These are phyloP conservation scores for Lanzia echinophila DNA, from an alignment of 2,329 filamentous ascomycete genomes.

Conservation along the genomic window DNA sequence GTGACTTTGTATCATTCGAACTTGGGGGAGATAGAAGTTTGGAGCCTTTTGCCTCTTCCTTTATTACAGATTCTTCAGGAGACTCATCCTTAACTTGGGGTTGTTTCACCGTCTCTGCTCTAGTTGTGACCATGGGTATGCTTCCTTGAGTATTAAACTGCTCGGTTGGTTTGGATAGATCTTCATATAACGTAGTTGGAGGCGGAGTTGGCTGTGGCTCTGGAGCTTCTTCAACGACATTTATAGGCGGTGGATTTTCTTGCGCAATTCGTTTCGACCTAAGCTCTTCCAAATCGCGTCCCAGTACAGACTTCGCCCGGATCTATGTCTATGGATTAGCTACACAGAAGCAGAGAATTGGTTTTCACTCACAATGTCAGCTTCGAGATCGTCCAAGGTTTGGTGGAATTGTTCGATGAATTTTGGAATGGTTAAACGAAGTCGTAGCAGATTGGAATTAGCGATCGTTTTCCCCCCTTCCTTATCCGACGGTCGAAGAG, in stretches of 20 bases:
- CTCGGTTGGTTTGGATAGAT: conserved; percentile 11
- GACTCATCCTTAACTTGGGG: conserved; percentile 8
- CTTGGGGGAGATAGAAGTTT: conserved; percentile 20
- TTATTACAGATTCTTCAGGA: conserved; percentile 11
- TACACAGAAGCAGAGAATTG: neutral
- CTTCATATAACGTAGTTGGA: neutral
- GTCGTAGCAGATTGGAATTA: conserved; percentile 19
- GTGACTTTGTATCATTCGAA: conserved; percentile 11
- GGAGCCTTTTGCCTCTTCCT: conserved; percentile 2
- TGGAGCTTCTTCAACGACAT: conserved; percentile 11
- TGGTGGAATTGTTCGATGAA: conserved; percentile 36
- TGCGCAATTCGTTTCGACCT: conserved; percentile 24
- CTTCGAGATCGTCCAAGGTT: conserved; percentile 50
- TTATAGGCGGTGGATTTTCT: conserved; percentile 22
- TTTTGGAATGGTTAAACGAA: conserved; percentile 23
- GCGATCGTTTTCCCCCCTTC: conserved; percentile 38
- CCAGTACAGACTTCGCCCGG: conserved; percentile 48
- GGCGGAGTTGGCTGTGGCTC: conserved; percentile 21
- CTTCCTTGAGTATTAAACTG: conserved; percentile 15
- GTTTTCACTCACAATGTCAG: conserved; percentile 44
- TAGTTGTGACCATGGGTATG: neutral
- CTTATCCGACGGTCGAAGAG: conserved; percentile 42
- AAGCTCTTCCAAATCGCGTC: conserved; percentile 44
- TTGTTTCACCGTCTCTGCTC: neutral
- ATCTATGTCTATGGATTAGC: conserved; percentile 31